Base-by-base conservation (phyloP, 768 basidiomycete species). In the Boletus pseudopeckii region DNA sequence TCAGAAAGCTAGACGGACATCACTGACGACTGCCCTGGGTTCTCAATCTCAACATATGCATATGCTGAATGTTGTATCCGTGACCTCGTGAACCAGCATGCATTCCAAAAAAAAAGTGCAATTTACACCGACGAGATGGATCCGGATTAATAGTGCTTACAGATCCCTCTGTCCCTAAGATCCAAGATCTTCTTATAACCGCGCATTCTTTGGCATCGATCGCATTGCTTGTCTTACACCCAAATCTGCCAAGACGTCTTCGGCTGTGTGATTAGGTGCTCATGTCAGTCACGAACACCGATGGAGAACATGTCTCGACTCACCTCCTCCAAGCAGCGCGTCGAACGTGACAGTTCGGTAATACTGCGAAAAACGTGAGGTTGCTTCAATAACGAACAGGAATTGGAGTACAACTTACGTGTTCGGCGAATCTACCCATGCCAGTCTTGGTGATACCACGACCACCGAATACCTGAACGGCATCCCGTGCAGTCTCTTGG, bases 191-290 rank as follows among this genome's bases (percentile, higher is more conserved):
- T 36, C 18, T 46, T 73, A 90, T 56, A 90, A 69, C 45, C 84
- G 76, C 30, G 77, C 76, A 56, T 86, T 80, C 75, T 77, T 78
- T 2, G 90, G 90, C 80, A 92, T 91, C 18, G 73, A 74, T 41
- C 86, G 80, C 62, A 91, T 79, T 0, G 89, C 89, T 66, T 91
- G 89, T 45, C 90, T 79, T 9, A 91, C 89, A 45, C 91, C 90
- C 28, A 93, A 76, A 64, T 92, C 88, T 3, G 81, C 80, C 50
- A 91, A 71, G 10, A 90, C 87, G 56, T 87, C 86, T 67, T 90
- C 86, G 55, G 88, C 87, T 80, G 50, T 20, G 18, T 41, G 17
- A 14, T 45, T 9, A 0, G 3, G 11, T 33, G 3, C 7, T 24
- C 30, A n/a, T 22, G 56, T 60, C n/a, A 59, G 50, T 45, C 10